These are phyloP conservation scores for Carpinus fangiana DNA, from an alignment of 306 rosid genomes.

Conservation along the genomic window DNA sequence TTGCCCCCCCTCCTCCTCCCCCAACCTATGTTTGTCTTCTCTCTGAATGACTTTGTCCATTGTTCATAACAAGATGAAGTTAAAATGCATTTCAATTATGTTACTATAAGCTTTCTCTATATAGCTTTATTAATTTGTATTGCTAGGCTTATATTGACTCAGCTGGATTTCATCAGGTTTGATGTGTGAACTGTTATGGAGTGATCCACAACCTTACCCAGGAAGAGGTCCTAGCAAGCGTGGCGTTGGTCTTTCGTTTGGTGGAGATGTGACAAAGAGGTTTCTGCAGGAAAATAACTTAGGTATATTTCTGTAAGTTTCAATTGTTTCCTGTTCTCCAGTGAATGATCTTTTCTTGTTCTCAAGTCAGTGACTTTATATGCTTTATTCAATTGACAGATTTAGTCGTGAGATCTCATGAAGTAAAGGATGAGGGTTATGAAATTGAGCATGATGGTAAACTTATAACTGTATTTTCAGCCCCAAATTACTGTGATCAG, in stretches of 20 bases:
- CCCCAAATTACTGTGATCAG: constrained; percentile 99
- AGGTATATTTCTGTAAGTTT: constrained; percentile 49
- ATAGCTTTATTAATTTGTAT: constrained; percentile 1
- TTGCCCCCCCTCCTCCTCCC: not conserved
- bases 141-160: constrained; percentile 17
- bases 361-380: constrained; percentile 25
- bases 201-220: constrained; percentile 93
- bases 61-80: constrained; percentile 16
- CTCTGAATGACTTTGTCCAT: constrained; percentile 14
- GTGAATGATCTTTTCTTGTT: not conserved
- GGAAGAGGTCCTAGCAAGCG: constrained; percentile 99
- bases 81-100: constrained; percentile 4
- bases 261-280: constrained; percentile 84
- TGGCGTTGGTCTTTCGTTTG: constrained; percentile 96
- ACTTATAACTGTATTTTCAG: constrained; percentile 98
- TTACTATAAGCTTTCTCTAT: not conserved
- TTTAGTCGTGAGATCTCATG: constrained; percentile 96
- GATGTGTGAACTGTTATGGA: constrained; percentile 99
- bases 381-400: constrained; percentile 48
- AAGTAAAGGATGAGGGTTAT: constrained; percentile 98
- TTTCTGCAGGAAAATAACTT: constrained; percentile 86
- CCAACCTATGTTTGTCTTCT: not conserved
- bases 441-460: constrained; percentile 97
- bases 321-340: not conserved
- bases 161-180: constrained; percentile 55